phyloP scores from a whole-genome alignment of 2,329 filamentous ascomycete genomes.

The Colletotrichum simmondsii region DNA sequence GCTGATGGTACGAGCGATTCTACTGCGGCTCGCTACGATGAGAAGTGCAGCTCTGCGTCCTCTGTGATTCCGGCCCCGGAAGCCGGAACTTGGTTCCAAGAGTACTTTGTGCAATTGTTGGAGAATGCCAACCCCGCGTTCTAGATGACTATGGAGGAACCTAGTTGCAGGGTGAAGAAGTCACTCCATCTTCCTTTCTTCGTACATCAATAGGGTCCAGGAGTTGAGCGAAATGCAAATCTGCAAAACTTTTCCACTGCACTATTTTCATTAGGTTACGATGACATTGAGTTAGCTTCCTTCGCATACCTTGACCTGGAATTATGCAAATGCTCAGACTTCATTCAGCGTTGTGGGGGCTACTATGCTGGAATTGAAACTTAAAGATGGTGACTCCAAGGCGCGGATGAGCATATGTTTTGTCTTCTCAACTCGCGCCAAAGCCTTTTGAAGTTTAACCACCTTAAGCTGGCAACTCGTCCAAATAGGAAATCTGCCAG shows the following conservation, averaged over 20 bases:
- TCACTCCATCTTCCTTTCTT: background rate
- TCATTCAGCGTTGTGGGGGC: background rate
- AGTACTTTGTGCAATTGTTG: conserved; percentile 68
- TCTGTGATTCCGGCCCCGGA: conserved; percentile 74
- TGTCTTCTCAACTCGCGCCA: background rate
- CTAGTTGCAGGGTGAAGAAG: background rate
- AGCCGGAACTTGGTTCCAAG: conserved; percentile 75
- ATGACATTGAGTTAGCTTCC: background rate
- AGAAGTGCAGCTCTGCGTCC: conserved; percentile 59
- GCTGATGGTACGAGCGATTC: conserved; percentile 46
- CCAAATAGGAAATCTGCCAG: background rate
- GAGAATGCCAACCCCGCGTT: conserved; percentile 67
- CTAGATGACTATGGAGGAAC: conserved; percentile 27
- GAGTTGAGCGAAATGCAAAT: background rate
- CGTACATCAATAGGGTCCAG: background rate
- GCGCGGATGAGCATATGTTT: background rate
- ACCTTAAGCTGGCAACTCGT: background rate
- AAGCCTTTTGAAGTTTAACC: background rate
- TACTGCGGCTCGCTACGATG: conserved; percentile 55
- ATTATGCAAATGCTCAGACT: background rate
- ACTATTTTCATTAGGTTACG: background rate
- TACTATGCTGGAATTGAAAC: too few species aligned
- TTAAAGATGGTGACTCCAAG: background rate
- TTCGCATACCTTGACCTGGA: background rate
- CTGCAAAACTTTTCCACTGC: background rate